Evolutionary conservation across 805 yeast genomes (phyloP).

Genomic region (Kuraishia piskuri): DNA sequence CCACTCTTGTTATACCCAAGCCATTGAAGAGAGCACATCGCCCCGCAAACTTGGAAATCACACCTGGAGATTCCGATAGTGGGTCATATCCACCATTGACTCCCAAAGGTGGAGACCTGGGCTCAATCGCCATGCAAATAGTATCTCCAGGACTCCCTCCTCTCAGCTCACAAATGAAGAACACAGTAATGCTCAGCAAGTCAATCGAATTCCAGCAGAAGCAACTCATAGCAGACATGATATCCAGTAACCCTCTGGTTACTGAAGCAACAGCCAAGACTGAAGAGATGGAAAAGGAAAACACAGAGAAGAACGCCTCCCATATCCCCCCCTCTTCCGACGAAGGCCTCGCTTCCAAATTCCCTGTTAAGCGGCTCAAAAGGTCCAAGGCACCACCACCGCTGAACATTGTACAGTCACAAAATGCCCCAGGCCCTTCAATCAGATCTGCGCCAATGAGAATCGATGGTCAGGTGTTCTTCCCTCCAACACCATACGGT

Average conservation of each 20-base stretch:
- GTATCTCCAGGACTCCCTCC: slow-evolving; percentile 6
- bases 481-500: neutral
- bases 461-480: neutral
- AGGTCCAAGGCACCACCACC: slow-evolving; percentile 5
- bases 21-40: neutral
- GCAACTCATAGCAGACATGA: slow-evolving; percentile 2
- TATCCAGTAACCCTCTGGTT: neutral
- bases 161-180: slow-evolving; percentile 2
- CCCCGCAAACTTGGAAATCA: neutral
- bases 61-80: neutral
- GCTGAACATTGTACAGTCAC: slow-evolving; percentile 1
- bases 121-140: slow-evolving; percentile 3
- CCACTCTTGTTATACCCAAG: neutral
- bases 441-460: slow-evolving; percentile 4
- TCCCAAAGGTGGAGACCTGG: neutral
- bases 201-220: slow-evolving; percentile 4
- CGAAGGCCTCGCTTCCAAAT: neutral
- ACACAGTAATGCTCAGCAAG: slow-evolving; percentile 3
- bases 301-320: neutral
- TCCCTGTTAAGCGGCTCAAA: slow-evolving; percentile 1
- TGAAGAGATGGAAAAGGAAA: neutral
- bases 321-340: neutral
- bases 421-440: neutral
- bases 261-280: neutral
- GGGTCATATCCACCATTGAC: neutral